These are phyloP conservation scores for Cymbopogon flexuosus DNA, from an alignment of 202 grass and related monocot species.

Conservation along the genomic window DNA sequence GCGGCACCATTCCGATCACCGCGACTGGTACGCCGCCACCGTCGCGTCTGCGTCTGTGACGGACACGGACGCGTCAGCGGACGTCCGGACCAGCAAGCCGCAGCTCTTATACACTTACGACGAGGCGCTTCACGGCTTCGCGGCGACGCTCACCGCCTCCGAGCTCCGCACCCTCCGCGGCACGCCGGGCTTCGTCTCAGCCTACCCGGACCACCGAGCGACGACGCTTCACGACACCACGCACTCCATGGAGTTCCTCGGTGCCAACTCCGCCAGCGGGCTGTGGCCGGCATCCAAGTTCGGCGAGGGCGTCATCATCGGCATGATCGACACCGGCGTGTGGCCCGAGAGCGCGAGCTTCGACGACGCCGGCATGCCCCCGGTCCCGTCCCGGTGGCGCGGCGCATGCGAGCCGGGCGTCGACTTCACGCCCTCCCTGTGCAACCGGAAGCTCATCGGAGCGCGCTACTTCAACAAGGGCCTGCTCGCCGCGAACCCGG, in stretches of 20 bases:
- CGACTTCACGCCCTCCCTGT: constrained; percentile 41
- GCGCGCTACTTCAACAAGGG: constrained; percentile 67
- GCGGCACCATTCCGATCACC: constrained; percentile 29
- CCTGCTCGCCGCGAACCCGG: constrained; percentile 43
- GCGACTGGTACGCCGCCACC: constrained; percentile 43
- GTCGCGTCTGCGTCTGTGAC: constrained; percentile 10
- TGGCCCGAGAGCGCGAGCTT: constrained; percentile 90
- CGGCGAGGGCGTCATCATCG: constrained; percentile 78
- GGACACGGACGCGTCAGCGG: not conserved
- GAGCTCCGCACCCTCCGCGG: constrained; percentile 42
- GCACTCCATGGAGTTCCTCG: constrained; percentile 61
- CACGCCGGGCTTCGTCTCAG: constrained; percentile 51
- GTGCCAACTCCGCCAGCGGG: constrained; percentile 20
- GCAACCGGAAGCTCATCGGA: constrained; percentile 83
- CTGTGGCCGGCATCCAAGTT: constrained; percentile 49
- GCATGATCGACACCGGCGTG: constrained; percentile 61
- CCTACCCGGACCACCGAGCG: constrained; percentile 37
- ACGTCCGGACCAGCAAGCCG: not conserved
- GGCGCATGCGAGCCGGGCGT: constrained; percentile 50
- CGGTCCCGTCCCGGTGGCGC: constrained; percentile 51
- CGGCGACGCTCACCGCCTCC: constrained; percentile 34
- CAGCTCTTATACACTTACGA: constrained; percentile 57
- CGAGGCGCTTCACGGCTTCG: constrained; percentile 67
- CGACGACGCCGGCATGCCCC: constrained; percentile 35
- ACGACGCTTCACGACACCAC: constrained; percentile 51